Base-by-base conservation (phyloP, 1,139 yeast species). In the Yamadazyma triangularis region DNA sequence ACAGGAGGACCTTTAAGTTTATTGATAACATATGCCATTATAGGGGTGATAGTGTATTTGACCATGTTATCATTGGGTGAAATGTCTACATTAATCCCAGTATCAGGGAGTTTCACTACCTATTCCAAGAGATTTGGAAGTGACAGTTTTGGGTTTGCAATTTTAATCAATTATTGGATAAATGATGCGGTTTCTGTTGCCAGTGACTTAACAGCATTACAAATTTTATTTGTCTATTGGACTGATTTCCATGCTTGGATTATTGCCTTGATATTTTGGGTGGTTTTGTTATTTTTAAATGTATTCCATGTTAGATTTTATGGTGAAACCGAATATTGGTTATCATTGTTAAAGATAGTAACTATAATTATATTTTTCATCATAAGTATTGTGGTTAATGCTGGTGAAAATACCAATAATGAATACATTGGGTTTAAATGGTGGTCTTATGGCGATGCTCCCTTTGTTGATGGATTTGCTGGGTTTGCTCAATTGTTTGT, bases 31-130 rank as follows among this genome's bases (percentile, higher is more conserved):
- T 80, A 77, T 47, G 51, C 69, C 5, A 60, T 77, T 18, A 74
- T 78, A 40, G 86, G 86, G 10, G 50, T 73, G 2, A 58, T 79
- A 23, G 82, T 79, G 2, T 77, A 71, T 32, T 57, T 72, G 33
- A 71, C 80, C 28, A 73, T 79, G 80, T 62, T 77, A 40, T 57
- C 74, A 11, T 55, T 80, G 23, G 88, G 87, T 11, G 88, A 80
- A 47, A 68, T 80, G 75, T 24, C 25, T n/a, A 74, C 79, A 0
- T 63, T 68, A 27, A 70, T 64, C 56, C 85, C 80, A 33, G 62
- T 70, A 41, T 65, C 79, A 6, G 86, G 85, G 6, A 75, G 82
- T 2, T 80, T 80, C 48, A 68, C 79, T 24, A 60, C 76, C 1
- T 74, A 72, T 39, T 79, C 83, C 4, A 70, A 64, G 32, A 63